Percentiles rank a stretch among this genome's conserved stretches.
Conservation (phyloP, 257 asterid genomes). For the Solanum paucissectum region DNA sequence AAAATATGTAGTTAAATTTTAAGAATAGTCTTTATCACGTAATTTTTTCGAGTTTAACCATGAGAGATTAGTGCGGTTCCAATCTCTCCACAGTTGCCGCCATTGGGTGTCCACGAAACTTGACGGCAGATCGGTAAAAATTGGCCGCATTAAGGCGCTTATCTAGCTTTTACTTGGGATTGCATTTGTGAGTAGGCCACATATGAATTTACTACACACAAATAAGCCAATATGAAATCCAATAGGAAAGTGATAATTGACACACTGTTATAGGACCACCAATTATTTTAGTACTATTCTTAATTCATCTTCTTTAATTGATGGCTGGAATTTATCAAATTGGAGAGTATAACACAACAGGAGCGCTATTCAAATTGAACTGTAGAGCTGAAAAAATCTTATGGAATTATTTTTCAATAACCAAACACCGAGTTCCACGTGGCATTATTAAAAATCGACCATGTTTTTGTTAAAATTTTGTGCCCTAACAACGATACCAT, state of each 20-base stretch:
- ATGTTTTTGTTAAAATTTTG: neutral
- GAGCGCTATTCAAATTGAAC: neutral
- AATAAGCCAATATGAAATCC: neutral
- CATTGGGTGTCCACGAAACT: neutral
- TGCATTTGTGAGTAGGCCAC: neutral
- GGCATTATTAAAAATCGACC: neutral
- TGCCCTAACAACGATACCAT: slow-evolving; percentile 5
- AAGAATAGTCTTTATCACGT: accelerated
- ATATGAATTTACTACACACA: neutral
- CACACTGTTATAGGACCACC: neutral
- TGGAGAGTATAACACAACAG: neutral
- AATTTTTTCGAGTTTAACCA: neutral
- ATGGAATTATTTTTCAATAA: neutral
- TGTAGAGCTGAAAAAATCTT: neutral
- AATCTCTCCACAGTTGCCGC: neutral
- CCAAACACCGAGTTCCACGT: slow-evolving; percentile 6
- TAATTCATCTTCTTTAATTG: neutral
- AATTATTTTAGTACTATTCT: neutral
- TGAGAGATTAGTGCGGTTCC: slow-evolving; percentile 4
- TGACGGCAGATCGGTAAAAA: neutral
- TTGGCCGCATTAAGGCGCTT: neutral
- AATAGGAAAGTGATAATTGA: neutral
- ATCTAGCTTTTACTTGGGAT: slow-evolving; percentile 7
- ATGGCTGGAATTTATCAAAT: neutral
- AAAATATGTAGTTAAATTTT: too few species aligned